Percentiles rank a stretch among this genome's conserved stretches.
Conservation (phyloP, 2,329 filamentous ascomycete species). For the Fusarium continuum region DNA sequence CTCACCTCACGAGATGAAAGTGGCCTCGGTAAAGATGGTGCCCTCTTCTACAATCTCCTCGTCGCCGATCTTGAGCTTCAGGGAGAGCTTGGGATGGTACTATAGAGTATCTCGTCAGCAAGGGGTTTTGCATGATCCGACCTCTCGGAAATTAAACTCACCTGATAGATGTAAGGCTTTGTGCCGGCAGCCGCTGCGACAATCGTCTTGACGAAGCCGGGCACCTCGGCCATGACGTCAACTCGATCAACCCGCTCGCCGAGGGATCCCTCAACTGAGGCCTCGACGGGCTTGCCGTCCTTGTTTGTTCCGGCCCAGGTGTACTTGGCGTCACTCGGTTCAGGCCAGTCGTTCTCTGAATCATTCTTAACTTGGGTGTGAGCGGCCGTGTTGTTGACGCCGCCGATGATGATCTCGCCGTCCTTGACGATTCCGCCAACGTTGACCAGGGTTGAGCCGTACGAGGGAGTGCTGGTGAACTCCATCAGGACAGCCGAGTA, state of each 20-base stretch:
- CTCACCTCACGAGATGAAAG: constrained; percentile 81
- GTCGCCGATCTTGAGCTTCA: constrained; percentile 88
- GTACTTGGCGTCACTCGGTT: constrained; percentile 79
- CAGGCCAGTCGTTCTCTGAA: constrained; percentile 85
- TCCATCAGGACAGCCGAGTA: constrained; percentile 96
- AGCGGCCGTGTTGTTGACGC: constrained; percentile 68
- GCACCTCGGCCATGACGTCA: constrained; percentile 96
- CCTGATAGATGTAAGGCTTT: constrained; percentile 98
- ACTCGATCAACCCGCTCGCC: constrained; percentile 77
- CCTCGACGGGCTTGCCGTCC: constrained; percentile 78
- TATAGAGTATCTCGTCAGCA: constrained; percentile 50
- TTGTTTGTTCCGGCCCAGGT: constrained; percentile 81
- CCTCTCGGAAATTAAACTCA: constrained; percentile 51
- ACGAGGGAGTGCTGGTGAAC: constrained; percentile 92
- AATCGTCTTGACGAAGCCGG: constrained; percentile 93
- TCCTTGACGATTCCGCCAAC: constrained; percentile 86
- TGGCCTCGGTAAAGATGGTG: constrained; percentile 84
- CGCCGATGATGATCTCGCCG: constrained; percentile 79
- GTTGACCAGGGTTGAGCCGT: constrained; percentile 83
- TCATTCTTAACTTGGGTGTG: constrained; percentile 79
- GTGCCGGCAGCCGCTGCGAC: constrained; percentile 89
- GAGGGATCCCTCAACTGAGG: constrained; percentile 73
- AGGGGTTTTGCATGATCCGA: constrained; percentile 17
- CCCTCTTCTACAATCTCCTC: constrained; percentile 82
- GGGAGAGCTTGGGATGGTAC: constrained; percentile 75